Evolutionary conservation across 441 rosid species (phyloP).

Genomic region (Brassica hybrid): DNA sequence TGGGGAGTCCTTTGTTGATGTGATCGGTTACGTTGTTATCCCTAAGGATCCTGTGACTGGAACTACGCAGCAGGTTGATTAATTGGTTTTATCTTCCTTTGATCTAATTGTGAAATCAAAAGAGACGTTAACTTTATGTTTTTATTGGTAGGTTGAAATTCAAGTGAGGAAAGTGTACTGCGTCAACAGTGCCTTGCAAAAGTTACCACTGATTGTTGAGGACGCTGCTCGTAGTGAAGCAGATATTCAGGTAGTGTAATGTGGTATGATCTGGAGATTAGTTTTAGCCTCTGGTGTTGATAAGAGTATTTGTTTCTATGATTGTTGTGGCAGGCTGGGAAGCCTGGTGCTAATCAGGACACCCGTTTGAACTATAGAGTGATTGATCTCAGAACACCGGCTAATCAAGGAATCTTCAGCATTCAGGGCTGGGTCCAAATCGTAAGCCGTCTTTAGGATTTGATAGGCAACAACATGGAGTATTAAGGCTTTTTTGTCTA

Average conservation of each 20-base stretch:
- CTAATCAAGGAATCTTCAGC: constrained; percentile 82
- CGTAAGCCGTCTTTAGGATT: constrained; percentile 46
- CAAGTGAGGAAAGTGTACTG: constrained; percentile 67
- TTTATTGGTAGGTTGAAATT: constrained; percentile 28
- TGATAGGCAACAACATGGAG: constrained; percentile 6
- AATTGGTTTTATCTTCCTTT: background rate
- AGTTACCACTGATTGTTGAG: constrained; percentile 53
- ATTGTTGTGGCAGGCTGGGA: constrained; percentile 54
- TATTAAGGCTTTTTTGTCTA: background rate
- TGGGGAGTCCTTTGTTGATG: constrained; percentile 69
- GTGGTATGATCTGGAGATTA: background rate
- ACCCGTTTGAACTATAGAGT: constrained; percentile 75
- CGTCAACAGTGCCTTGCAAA: constrained; percentile 58
- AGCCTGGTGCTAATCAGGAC: constrained; percentile 76
- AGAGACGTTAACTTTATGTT: background rate
- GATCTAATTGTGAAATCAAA: background rate
- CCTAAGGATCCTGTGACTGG: constrained; percentile 63
- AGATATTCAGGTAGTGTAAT: constrained; percentile 60
- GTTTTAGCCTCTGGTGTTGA: background rate
- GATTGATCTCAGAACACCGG: constrained; percentile 76
- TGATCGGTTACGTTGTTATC: constrained; percentile 56
- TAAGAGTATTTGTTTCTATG: constrained; percentile 13
- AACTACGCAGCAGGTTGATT: constrained; percentile 64
- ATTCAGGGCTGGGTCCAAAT: constrained; percentile 57
- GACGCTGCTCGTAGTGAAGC: constrained; percentile 84